phyloP scores from a whole-genome alignment of 1,284 basidiomycete genomes.

The Polyporus tsugae region DNA sequence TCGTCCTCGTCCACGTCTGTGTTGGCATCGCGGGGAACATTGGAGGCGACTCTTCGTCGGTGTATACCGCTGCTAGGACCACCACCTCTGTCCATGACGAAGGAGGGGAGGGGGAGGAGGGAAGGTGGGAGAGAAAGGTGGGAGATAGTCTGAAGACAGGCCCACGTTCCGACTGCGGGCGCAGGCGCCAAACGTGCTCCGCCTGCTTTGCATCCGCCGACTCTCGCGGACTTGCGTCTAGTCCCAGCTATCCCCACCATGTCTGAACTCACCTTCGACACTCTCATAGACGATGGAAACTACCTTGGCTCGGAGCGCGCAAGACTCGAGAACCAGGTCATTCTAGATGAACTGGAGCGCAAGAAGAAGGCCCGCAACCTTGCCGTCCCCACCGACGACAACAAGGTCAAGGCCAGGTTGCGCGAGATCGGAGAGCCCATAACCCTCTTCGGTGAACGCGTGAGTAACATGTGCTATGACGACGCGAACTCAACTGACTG shows the following conservation, averaged over 20 bases:
- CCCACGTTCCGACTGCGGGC: constrained; percentile 6
- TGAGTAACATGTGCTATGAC: constrained; percentile 52
- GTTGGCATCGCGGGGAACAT: constrained; percentile 18
- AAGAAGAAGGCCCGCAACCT: constrained; percentile 94
- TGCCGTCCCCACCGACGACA: constrained; percentile 97
- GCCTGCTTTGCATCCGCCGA: not conserved
- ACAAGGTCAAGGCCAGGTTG: constrained; percentile 87
- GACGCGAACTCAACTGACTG: constrained; percentile 14
- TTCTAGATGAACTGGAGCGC: constrained; percentile 92
- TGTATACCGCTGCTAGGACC: constrained; percentile 26
- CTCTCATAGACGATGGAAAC: constrained; percentile 77
- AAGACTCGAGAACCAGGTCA: constrained; percentile 78
- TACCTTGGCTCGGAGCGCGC: constrained; percentile 77
- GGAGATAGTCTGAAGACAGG: constrained; percentile 7
- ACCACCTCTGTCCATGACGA: constrained; percentile 29
- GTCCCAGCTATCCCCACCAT: constrained; percentile 45
- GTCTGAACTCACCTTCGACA: constrained; percentile 78
- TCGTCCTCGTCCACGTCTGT: constrained; percentile 38
- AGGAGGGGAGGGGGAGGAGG: constrained; percentile 10
- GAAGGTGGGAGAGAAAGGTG: constrained; percentile 22
- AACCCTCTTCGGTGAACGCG: constrained; percentile 96
- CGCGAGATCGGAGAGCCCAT: constrained; percentile 96
- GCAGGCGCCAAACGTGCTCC: not conserved
- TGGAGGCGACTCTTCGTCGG: constrained; percentile 23
- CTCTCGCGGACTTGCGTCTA: constrained; percentile 8